Base-by-base conservation (phyloP, 805 yeast genomes). In the Lipomyces chichibuensis region DNA sequence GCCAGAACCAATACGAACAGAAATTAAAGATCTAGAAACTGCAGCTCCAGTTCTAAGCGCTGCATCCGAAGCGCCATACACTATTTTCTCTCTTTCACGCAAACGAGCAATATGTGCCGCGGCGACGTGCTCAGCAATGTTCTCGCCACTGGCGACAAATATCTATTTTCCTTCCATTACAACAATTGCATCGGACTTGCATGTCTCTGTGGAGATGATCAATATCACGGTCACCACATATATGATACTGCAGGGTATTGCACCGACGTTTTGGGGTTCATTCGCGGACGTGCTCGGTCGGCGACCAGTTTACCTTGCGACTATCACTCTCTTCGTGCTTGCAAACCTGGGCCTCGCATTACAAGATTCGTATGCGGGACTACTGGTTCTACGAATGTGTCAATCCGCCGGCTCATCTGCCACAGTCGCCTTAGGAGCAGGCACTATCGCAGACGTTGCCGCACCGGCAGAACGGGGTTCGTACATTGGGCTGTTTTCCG, bases 401-500 rank as follows among this genome's bases (percentile, higher is more conserved):
- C 89, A 57, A 94, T 82, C 89, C 57, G 96, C 96, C 60, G 97
- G 92, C 0, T 84, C 88, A 69, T 88, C 94, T 1, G 94, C 95
- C 0, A 85, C 92, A 51, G 96, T 92, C 75, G 86, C 94, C 27
- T 91, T 91, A 37, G 97, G 97, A 2, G 97, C 97, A 0, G 97
- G 96, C 2, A 90, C 96, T 0, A 87, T 92, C 25, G 84, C 89
- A 20, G 97, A 92, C 75, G 75, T 92, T 49, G 90, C 80, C 74
- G 80, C 82, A 3, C 87, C 88, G 9, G 84, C 86, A 37, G 85
- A 87, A 72, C 83, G 97, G 73, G 97, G 97, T 1, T 76, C 82
- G 3, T 93, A 92, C 5, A 84, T 92, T 87, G 96, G 97, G 0
- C 79, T 85, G 59, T 91, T 85, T 73, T 91, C 91, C 74, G 77